phyloP scores from a whole-genome alignment of 225 moss, liverwort and hornwort genomes.

The Pseudoscleropodium purum region DNA sequence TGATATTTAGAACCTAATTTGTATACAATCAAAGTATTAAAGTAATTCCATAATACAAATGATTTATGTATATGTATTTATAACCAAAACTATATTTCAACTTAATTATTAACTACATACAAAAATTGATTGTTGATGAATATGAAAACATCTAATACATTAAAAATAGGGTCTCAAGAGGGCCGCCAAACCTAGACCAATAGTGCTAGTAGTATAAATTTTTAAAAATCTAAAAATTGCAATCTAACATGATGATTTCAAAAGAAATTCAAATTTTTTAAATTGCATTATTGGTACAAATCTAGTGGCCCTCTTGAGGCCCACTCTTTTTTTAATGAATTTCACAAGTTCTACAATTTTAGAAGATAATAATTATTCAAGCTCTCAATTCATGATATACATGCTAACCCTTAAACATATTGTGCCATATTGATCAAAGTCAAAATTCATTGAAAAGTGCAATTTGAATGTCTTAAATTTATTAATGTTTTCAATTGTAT shows the following conservation, averaged over 20 bases:
- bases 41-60: not conserved
- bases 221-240: not conserved
- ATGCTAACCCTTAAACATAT: too few species aligned
- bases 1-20: not conserved
- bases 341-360: not conserved
- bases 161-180: not conserved
- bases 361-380: not conserved
- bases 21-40: not conserved
- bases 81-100: not conserved
- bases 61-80: not conserved
- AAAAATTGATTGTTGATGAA: not conserved
- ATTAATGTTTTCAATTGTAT: too few species aligned
- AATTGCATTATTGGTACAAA: not conserved
- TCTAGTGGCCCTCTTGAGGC: fast-evolving
- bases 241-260: not conserved
- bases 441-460: not conserved
- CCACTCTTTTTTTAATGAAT: not conserved
- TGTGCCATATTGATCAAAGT: not conserved
- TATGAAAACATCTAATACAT: not conserved
- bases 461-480: too few species aligned
- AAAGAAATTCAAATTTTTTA: too few species aligned
- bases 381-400: not conserved
- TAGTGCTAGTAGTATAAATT: not conserved
- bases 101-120: not conserved
- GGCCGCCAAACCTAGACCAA: fast-evolving